Percentiles rank a stretch among this genome's conserved stretches.
These are phyloP conservation scores for Rhodamnia argentea DNA, from an alignment of 345 rosid genomes.

Conservation along the genomic window DNA sequence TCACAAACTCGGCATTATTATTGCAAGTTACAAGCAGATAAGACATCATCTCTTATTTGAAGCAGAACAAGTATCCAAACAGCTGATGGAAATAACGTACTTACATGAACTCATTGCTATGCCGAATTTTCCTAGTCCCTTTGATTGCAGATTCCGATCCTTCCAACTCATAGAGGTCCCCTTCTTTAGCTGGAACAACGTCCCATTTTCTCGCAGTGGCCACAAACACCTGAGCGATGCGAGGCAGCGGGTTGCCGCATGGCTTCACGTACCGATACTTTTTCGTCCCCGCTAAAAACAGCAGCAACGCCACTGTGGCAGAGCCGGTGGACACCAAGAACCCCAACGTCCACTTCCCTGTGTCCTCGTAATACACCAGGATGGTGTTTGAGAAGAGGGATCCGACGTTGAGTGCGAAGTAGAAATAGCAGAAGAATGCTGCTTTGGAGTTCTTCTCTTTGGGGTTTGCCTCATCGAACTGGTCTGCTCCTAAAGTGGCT, in stretches of 20 bases:
- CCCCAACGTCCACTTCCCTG: slow-evolving; percentile 35
- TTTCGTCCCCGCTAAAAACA: slow-evolving; percentile 13
- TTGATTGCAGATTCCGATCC: slow-evolving; percentile 33
- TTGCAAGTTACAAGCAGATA: background rate
- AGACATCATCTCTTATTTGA: background rate
- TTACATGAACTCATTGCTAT: slow-evolving; percentile 24
- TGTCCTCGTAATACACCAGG: slow-evolving; percentile 31
- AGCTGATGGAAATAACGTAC: background rate
- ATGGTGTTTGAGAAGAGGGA: slow-evolving; percentile 41
- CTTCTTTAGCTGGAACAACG: slow-evolving; percentile 8
- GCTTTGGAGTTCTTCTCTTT: slow-evolving; percentile 15
- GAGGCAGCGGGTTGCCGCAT: slow-evolving; percentile 33
- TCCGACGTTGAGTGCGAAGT: slow-evolving; percentile 35
- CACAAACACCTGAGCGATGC: slow-evolving; percentile 36
- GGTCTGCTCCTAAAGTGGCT: slow-evolving; percentile 45
- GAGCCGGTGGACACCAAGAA: slow-evolving; percentile 25
- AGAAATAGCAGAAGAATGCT: slow-evolving; percentile 35
- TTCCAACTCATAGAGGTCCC: slow-evolving; percentile 29
- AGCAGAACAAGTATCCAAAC: background rate
- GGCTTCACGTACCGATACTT: slow-evolving; percentile 22
- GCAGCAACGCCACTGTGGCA: slow-evolving; percentile 16
- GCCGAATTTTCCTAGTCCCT: slow-evolving; percentile 41
- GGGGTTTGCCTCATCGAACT: slow-evolving; percentile 28
- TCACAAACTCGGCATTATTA: background rate
- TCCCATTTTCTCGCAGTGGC: slow-evolving; percentile 25